A percentile compares a stretch with the other conserved stretches of the same genome.
These are phyloP conservation scores for Salmacisia buchloeana DNA, from an alignment of 1,284 basidiomycete species.

Conservation along the genomic window DNA sequence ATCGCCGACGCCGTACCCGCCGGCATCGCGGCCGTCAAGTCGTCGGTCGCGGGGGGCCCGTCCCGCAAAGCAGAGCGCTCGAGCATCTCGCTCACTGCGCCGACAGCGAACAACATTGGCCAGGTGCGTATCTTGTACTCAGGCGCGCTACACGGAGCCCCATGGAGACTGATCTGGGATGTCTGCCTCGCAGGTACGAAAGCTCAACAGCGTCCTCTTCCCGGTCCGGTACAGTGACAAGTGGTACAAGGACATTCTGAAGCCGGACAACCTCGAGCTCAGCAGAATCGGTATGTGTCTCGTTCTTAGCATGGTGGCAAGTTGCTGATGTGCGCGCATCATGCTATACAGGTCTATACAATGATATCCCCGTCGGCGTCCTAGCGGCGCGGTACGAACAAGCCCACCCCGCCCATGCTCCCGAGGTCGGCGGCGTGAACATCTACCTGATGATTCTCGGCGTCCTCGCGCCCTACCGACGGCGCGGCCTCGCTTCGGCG, in stretches of 20 bases:
- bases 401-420: slow-evolving; percentile 11
- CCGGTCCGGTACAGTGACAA: slow-evolving; percentile 43
- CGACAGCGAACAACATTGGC: slow-evolving; percentile 46
- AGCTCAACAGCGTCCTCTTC: slow-evolving; percentile 45
- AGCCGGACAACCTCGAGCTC: slow-evolving; percentile 30
- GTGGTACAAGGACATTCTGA: slow-evolving; percentile 43
- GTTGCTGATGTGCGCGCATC: too few species aligned
- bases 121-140: slow-evolving; percentile 20
- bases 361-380: slow-evolving; percentile 52
- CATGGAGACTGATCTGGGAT: too few species aligned
- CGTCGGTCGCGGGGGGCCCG: background rate
- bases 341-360: slow-evolving; percentile 50
- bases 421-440: slow-evolving; percentile 25
- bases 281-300: slow-evolving; percentile 38
- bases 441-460: slow-evolving; percentile 54
- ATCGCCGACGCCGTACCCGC: slow-evolving; percentile 4
- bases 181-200: slow-evolving; percentile 26
- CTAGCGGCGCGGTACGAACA: slow-evolving; percentile 49
- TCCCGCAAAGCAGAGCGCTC: background rate
- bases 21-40: background rate
- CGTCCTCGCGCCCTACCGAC: slow-evolving; percentile 51
- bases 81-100: background rate
- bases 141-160: too few species aligned
- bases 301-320: too few species aligned
- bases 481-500: slow-evolving; percentile 50